Conservation (phyloP, 257 asterid genomes). For the Nicotiana undulata region DNA sequence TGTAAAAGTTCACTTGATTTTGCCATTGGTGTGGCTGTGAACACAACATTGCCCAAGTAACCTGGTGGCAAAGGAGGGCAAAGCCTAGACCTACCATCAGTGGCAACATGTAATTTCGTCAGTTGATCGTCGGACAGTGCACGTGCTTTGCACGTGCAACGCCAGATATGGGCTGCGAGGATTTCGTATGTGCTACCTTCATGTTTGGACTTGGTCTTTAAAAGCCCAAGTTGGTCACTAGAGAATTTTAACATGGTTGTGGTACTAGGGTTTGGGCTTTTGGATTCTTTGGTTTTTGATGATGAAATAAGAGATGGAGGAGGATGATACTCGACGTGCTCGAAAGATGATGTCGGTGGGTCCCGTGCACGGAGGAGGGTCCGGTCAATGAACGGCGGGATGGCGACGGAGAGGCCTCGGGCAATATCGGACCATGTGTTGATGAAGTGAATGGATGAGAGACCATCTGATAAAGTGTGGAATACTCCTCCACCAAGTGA, state of each 20-base stretch:
- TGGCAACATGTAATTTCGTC: constrained; percentile 52
- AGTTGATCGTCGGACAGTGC: constrained; percentile 41
- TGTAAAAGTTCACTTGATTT: constrained; percentile 32
- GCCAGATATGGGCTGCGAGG: constrained; percentile 78
- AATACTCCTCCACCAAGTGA: constrained; percentile 31
- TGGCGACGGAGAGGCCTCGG: constrained; percentile 27
- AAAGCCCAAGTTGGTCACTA: constrained; percentile 12
- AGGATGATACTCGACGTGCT: constrained; percentile 21
- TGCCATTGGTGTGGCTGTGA: constrained; percentile 46
- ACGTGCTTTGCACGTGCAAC: constrained; percentile 62
- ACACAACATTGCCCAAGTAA: constrained; percentile 69
- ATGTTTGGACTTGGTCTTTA: constrained; percentile 19
- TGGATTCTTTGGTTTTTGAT: not conserved
- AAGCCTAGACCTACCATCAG: constrained; percentile 58
- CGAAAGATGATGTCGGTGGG: constrained; percentile 17
- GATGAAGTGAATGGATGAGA: constrained; percentile 40
- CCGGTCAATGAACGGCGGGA: constrained; percentile 35
- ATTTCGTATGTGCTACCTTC: constrained; percentile 57
- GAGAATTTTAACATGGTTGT: constrained; percentile 24
- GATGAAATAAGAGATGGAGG: constrained; percentile 22
- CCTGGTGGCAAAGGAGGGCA: constrained; percentile 52
- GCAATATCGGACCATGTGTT: constrained; percentile 38
- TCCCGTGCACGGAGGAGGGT: constrained; percentile 28
- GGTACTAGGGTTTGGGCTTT: not conserved
- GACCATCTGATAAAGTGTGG: constrained; percentile 42